phyloP scores from a whole-genome alignment of 163 green algal species.

The Volvox carteri region DNA sequence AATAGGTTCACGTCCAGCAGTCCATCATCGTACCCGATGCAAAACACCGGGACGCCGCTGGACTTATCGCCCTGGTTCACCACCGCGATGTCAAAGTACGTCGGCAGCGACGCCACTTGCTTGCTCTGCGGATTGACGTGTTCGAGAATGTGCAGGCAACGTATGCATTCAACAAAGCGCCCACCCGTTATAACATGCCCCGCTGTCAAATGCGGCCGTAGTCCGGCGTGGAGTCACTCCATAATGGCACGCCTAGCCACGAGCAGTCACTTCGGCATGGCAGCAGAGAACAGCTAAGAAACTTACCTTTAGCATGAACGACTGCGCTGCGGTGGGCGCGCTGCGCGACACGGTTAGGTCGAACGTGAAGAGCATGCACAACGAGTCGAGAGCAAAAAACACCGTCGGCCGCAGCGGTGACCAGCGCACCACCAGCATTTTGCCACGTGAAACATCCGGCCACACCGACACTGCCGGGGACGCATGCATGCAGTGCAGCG shows the following conservation, averaged over 20 bases:
- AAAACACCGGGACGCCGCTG: conserved; percentile 6
- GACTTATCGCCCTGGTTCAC: conserved; percentile 19
- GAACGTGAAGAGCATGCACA: conserved; percentile 65
- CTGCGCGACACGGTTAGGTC: conserved; percentile 56
- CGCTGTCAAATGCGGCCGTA: no score
- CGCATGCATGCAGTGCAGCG: conserved; percentile 54
- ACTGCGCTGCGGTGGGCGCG: background rate
- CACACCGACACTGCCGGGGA: conserved; percentile 56
- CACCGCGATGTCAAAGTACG: conserved; percentile 44
- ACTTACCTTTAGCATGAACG: conserved; percentile 37
- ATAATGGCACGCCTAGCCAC: no score
- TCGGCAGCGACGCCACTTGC: conserved; percentile 45
- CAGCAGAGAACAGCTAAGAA: no score
- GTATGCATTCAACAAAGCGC: no score
- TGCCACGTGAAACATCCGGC: conserved; percentile 45
- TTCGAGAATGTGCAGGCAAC: no score
- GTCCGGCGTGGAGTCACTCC: no score
- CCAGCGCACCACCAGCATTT: conserved; percentile 63
- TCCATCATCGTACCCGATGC: conserved; percentile 55
- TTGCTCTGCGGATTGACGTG: conserved; percentile 31
- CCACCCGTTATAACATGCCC: no score
- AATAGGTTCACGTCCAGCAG: conserved; percentile 48
- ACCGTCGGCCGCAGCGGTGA: conserved; percentile 56
- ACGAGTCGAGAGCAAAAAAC: conserved; percentile 66
- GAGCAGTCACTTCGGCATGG: no score